These are phyloP conservation scores for Didymella pomorum DNA, from an alignment of 2,329 filamentous ascomycete genomes.

Conservation along the genomic window DNA sequence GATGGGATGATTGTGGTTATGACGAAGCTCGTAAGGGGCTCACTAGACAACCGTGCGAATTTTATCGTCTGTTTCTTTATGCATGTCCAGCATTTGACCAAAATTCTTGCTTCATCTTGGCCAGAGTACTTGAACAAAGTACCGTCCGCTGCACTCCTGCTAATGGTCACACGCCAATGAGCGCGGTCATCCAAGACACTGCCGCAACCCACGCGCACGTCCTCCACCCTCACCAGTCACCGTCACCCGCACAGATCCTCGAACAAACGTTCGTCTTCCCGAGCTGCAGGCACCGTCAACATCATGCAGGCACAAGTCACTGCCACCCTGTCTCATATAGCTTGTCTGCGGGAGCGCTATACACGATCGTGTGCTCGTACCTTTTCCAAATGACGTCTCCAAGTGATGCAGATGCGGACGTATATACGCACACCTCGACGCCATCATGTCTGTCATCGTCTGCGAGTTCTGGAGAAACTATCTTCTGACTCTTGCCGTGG, in stretches of 20 bases:
- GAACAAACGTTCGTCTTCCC: slow-evolving; percentile 41
- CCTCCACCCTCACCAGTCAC: slow-evolving; percentile 35
- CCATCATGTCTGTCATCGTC: slow-evolving; percentile 20
- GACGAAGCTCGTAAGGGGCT: too few species aligned
- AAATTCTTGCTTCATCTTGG: background rate
- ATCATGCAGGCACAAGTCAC: slow-evolving; percentile 39
- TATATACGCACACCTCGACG: slow-evolving; percentile 30
- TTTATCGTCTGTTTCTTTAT: too few species aligned
- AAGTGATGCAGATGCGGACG: slow-evolving; percentile 28
- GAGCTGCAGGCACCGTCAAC: slow-evolving; percentile 38
- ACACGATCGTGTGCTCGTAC: slow-evolving; percentile 11
- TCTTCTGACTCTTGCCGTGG: slow-evolving; percentile 20
- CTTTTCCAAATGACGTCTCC: slow-evolving; percentile 23
- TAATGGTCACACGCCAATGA: slow-evolving; percentile 36
- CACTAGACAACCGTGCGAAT: too few species aligned
- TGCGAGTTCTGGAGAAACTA: slow-evolving; percentile 20
- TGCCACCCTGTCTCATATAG: slow-evolving; percentile 37
- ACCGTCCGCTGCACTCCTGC: background rate
- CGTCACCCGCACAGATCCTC: slow-evolving; percentile 36
- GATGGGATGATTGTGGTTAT: too few species aligned
- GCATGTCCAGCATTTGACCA: background rate
- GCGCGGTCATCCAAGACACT: slow-evolving; percentile 45
- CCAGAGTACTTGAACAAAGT: background rate
- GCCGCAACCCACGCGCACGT: slow-evolving; percentile 39
- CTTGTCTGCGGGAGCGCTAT: slow-evolving; percentile 13